Evolutionary conservation across 1,284 basidiomycete genomes (phyloP).

Genomic region (Cryptococcus neoformans): DNA sequence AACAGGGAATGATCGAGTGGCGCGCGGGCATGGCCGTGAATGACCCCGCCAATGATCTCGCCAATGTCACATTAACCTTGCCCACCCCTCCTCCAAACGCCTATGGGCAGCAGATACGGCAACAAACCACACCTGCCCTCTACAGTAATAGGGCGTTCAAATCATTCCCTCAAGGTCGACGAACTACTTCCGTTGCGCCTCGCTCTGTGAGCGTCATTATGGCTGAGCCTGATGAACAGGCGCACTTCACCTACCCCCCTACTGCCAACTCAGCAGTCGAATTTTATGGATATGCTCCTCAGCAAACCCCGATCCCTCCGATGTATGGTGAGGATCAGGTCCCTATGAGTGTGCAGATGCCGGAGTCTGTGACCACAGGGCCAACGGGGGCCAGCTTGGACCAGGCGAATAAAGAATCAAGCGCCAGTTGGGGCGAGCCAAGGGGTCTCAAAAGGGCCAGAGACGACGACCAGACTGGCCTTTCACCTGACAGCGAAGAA

Average conservation of each 20-base stretch:
- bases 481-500: no score
- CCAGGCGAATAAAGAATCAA: background rate
- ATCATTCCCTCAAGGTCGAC: slow-evolving; percentile 19
- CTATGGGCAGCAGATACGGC: slow-evolving; percentile 13
- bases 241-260: background rate
- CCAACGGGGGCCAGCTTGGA: background rate
- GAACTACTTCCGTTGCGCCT: slow-evolving; percentile 16
- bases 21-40: slow-evolving; percentile 20
- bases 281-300: slow-evolving; percentile 4
- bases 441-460: background rate
- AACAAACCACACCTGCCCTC: slow-evolving; percentile 3
- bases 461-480: no score
- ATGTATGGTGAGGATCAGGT: slow-evolving; percentile 40
- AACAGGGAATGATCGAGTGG: slow-evolving; percentile 42
- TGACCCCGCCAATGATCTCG: slow-evolving; percentile 44
- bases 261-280: slow-evolving; percentile 3
- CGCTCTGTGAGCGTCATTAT: slow-evolving; percentile 20
- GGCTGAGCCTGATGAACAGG: slow-evolving; percentile 20
- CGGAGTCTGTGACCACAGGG: slow-evolving; percentile 1
- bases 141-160: slow-evolving; percentile 16
- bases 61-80: slow-evolving; percentile 33
- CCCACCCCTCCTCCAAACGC: slow-evolving; percentile 30
- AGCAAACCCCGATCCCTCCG: slow-evolving; percentile 12
- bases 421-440: background rate
- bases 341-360: slow-evolving; percentile 32